phyloP scores from a whole-genome alignment of 2,329 filamentous ascomycete species.

The Amesomyces nigricolor region DNA sequence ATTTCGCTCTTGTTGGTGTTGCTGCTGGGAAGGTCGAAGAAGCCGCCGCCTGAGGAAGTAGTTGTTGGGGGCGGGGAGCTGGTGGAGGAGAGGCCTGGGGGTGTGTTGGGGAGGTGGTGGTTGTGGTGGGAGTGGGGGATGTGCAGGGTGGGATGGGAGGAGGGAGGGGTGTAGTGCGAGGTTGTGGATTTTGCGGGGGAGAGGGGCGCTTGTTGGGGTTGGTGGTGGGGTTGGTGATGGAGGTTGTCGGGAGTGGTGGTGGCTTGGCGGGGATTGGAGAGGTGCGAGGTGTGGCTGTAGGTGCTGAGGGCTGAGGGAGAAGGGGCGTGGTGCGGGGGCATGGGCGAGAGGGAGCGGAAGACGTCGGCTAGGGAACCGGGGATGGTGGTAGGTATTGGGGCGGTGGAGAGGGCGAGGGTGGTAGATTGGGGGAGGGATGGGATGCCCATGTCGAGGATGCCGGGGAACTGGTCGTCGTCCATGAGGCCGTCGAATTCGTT shows the following conservation, averaged over 20 bases:
- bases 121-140: too few species aligned
- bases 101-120: constrained; percentile 35
- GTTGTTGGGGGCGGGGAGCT: constrained; percentile 47
- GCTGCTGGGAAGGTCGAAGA: constrained; percentile 34
- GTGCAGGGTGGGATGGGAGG: too few species aligned
- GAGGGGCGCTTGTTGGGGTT: constrained; percentile 29
- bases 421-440: constrained; percentile 15
- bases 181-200: constrained; percentile 47
- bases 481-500: constrained; percentile 38
- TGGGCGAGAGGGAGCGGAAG: constrained; percentile 26
- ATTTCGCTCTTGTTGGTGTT: constrained; percentile 36
- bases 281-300: constrained; percentile 45
- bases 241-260: constrained; percentile 4
- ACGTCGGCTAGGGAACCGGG: constrained; percentile 21
- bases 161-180: constrained; percentile 41
- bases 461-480: constrained; percentile 23
- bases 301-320: constrained; percentile 44
- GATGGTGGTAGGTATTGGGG: constrained; percentile 35
- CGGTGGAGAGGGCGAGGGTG: constrained; percentile 34
- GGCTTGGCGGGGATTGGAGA: constrained; percentile 27
- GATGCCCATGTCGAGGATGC: constrained; percentile 41
- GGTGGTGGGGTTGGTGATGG: constrained; percentile 13
- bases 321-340: constrained; percentile 28
- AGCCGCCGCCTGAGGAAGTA: constrained; percentile 29
- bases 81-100: constrained; percentile 56